A percentile compares a stretch with the other conserved stretches of the same genome.
phyloP scores from a whole-genome alignment of 2,329 filamentous ascomycete species.

The Pestalotiopsis sp. region DNA sequence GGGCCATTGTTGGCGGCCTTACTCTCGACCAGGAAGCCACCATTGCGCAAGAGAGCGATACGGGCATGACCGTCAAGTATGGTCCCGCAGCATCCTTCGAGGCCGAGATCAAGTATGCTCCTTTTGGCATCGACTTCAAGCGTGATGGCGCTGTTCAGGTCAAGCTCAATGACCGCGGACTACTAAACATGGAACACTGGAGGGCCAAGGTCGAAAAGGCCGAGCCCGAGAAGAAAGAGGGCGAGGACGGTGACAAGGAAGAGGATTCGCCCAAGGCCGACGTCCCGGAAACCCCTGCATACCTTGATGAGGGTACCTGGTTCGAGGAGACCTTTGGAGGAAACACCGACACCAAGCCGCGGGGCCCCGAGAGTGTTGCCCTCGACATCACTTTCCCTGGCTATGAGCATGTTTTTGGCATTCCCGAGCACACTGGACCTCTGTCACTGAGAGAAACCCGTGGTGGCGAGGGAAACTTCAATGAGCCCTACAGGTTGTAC shows the following conservation, averaged over 20 bases:
- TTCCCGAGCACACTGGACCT: conserved; percentile 89
- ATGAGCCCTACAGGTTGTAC: conserved; percentile 91
- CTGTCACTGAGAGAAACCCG: conserved; percentile 88
- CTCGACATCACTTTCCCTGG: conserved; percentile 91
- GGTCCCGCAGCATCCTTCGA: conserved; percentile 77
- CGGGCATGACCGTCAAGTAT: conserved; percentile 76
- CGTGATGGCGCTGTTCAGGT: conserved; percentile 81
- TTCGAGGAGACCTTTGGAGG: conserved; percentile 98
- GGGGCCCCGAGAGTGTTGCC: conserved; percentile 87
- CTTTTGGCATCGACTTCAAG: conserved; percentile 85
- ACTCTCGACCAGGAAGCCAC: conserved; percentile 72
- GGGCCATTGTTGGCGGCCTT: conserved; percentile 83
- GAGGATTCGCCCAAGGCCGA: conserved; percentile 46
- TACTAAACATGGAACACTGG: conserved; percentile 96
- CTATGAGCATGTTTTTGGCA: conserved; percentile 91
- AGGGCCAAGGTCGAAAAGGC: conserved; percentile 75
- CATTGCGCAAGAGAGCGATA: conserved; percentile 65
- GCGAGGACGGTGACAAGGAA: conserved; percentile 51
- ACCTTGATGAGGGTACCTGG: conserved; percentile 86
- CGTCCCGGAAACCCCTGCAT: conserved; percentile 41
- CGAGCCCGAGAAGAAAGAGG: conserved; percentile 51
- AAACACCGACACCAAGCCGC: conserved; percentile 94
- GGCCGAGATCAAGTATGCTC: conserved; percentile 79
- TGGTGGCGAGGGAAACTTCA: conserved; percentile 82
- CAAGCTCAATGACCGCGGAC: conserved; percentile 85